Base-by-base conservation (phyloP, 108 stramenopile species). In the Skeletonema menzelii region DNA sequence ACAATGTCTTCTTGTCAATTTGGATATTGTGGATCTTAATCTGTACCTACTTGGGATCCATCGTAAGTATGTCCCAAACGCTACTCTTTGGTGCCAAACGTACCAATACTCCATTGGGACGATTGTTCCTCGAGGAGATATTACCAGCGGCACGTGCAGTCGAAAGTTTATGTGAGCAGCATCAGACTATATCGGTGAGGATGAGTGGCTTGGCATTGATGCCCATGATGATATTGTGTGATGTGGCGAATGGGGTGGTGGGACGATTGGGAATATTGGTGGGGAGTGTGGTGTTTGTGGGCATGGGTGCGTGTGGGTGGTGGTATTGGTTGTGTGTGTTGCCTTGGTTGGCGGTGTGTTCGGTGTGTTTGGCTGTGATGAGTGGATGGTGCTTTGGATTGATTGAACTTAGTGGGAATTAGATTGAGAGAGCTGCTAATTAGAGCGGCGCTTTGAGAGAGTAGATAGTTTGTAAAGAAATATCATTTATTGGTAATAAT, bases 351-450 rank as follows among this genome's bases (percentile, higher is more conserved):
- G 68, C 69, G 11, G 32, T 71, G 2, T 63, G 68, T 27, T 30
- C 79, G 40, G 40, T 91, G 22, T 60, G 82, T n/a, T 55, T 80
- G 17, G 84, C 93, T 1, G 57, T 84, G 17, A 56, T 78, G 47
- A 82, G 76, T 61, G 93, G 93, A 35, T 75, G 75, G 57, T 94
- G 89, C 44, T 91, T 91, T 85, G 89, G 87, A 17, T 63, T 94
- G 78, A 94, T 94, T 77, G 90, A 94, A 82, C 65, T 88, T 35
- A 89, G 90, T 15, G 90, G 90, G 26, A 80, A 87, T 46, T 93
- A 73, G 77, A 75, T 40, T 8, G n/a, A n/a, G n/a, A n/a, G n/a
- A n/a, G n/a, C n/a, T n/a, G n/a, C n/a, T n/a, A n/a, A n/a, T n/a
- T n/a, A n/a, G n/a, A n/a, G n/a, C n/a, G n/a, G n/a, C n/a, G n/a